phyloP scores from a whole-genome alignment of 768 basidiomycete species.

The Pleurotus cornucopiae region DNA sequence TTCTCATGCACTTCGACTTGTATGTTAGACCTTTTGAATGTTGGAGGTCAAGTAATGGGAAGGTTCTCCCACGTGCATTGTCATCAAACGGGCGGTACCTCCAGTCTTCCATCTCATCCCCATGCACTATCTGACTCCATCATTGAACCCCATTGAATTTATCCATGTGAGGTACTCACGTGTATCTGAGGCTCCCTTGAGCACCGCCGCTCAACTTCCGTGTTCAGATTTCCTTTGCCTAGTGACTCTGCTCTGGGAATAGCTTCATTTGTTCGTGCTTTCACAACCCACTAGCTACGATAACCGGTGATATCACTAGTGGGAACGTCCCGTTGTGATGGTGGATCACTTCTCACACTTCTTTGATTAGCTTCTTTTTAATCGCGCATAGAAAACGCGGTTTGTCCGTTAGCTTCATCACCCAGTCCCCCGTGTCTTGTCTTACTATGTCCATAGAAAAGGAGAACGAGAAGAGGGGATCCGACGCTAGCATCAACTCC shows the following conservation, averaged over 20 bases:
- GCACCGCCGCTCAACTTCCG: not conserved
- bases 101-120: not conserved
- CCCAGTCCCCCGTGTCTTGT: not conserved
- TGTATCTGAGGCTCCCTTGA: not conserved
- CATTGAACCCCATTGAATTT: not conserved
- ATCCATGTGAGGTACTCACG: not conserved
- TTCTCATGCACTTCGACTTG: no score
- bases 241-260: not conserved
- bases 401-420: not conserved
- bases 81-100: no score
- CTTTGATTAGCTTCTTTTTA: not conserved
- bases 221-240: not conserved
- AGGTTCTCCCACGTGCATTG: no score
- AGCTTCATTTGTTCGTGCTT: not conserved
- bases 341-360: not conserved
- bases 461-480: slow-evolving; percentile 18
- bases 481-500: slow-evolving; percentile 13
- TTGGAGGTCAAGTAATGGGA: no score
- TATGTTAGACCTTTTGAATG: no score
- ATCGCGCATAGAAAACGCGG: not conserved
- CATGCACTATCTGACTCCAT: not conserved
- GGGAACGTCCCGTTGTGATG: not conserved
- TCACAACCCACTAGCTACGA: not conserved
- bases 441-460: slow-evolving; percentile 22
- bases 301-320: not conserved